Percentiles rank a stretch among this genome's conserved stretches.
phyloP scores from a whole-genome alignment of 805 yeast species.

The Peterozyma toletana region DNA sequence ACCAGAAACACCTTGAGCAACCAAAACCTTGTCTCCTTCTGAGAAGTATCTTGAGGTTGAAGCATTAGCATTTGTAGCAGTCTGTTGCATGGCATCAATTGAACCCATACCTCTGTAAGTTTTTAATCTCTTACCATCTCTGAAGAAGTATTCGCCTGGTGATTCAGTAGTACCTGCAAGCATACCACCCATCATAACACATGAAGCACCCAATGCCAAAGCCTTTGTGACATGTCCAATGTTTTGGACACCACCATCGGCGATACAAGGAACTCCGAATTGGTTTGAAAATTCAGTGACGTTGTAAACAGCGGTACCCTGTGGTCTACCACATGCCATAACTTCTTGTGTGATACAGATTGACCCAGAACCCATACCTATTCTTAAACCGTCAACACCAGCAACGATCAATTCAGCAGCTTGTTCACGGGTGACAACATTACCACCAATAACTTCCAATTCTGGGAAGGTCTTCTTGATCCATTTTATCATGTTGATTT shows the following conservation, averaged over 20 bases:
- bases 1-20: conserved; percentile 99
- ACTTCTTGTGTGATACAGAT: conserved; percentile 99
- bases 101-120: conserved; percentile 99
- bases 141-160: conserved; percentile 96
- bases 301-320: conserved; percentile 96
- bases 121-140: conserved; percentile 97
- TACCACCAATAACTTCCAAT: conserved; percentile 91
- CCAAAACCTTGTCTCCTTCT: conserved; percentile 90
- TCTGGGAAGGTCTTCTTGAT: conserved; percentile 75
- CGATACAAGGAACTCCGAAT: conserved; percentile 98
- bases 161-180: conserved; percentile 98
- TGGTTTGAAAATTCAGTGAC: conserved; percentile 90
- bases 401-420: conserved; percentile 92
- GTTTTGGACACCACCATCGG: conserved; percentile 99
- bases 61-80: conserved; percentile 86
- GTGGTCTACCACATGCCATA: conserved; percentile 99
- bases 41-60: conserved; percentile 98
- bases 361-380: conserved; percentile 99
- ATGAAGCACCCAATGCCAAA: conserved; percentile 90
- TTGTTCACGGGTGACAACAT: conserved; percentile 98
- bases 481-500: conserved; percentile 88
- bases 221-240: conserved; percentile 98
- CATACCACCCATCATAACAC: conserved; percentile 99
- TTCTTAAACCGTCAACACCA: conserved; percentile 97
- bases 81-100: conserved; percentile 95